These are phyloP conservation scores for Nothopassalora personata DNA, from an alignment of 2,329 filamentous ascomycete genomes.

Conservation along the genomic window DNA sequence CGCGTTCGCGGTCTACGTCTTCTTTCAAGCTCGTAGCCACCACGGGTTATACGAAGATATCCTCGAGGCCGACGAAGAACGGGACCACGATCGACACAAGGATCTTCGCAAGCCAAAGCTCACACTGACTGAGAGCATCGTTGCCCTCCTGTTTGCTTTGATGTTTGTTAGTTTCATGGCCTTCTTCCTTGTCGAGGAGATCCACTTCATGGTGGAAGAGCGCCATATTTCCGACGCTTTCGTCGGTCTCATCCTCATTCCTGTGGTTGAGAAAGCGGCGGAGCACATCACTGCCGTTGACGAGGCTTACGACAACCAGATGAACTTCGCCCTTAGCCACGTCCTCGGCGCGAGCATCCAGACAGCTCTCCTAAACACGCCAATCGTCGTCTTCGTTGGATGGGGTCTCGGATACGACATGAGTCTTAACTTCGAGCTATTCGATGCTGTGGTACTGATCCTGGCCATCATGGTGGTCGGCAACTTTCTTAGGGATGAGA, in stretches of 20 bases:
- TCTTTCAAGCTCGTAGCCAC: constrained; percentile 70
- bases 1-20: constrained; percentile 58
- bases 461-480: constrained; percentile 65
- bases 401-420: constrained; percentile 57
- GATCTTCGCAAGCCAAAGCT: constrained; percentile 62
- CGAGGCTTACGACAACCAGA: constrained; percentile 73
- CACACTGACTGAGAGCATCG: constrained; percentile 65
- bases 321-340: constrained; percentile 77
- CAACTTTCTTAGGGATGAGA: constrained; percentile 79
- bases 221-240: constrained; percentile 52
- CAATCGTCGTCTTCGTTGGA: constrained; percentile 79
- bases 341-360: constrained; percentile 83
- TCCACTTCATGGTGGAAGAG: constrained; percentile 54
- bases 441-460: constrained; percentile 76
- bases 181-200: constrained; percentile 69
- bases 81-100: constrained; percentile 58
- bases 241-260: constrained; percentile 68
- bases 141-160: constrained; percentile 62
- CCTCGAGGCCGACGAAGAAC: constrained; percentile 64
- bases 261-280: constrained; percentile 77
- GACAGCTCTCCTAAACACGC: constrained; percentile 82
- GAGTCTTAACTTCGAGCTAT: constrained; percentile 79
- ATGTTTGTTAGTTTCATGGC: constrained; percentile 68
- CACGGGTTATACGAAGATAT: constrained; percentile 73
- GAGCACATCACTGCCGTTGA: constrained; percentile 80